These are phyloP conservation scores for Argentina anserina DNA, from an alignment of 306 rosid genomes.

Conservation along the genomic window DNA sequence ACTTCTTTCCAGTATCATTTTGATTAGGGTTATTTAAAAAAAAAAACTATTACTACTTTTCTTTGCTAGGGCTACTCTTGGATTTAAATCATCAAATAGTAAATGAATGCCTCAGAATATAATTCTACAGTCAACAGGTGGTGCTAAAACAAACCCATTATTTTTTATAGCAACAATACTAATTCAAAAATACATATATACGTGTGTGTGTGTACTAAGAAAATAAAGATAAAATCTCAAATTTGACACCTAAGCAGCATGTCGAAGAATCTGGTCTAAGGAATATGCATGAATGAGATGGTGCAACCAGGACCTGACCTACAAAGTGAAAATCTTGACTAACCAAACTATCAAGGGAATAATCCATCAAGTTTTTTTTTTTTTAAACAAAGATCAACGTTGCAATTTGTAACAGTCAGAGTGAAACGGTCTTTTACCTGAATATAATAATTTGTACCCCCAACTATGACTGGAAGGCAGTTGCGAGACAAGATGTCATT, in stretches of 20 bases:
- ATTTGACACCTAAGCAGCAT: not conserved
- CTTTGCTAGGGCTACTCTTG: not conserved
- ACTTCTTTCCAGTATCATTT: not conserved
- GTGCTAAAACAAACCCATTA: not conserved
- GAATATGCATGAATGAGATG: conserved; percentile 5
- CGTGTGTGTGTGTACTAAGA: too few species aligned
- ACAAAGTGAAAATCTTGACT: not conserved
- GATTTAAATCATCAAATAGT: not conserved
- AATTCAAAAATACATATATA: too few species aligned
- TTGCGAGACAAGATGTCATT: conserved; percentile 61
- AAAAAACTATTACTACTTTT: not conserved
- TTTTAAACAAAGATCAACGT: too few species aligned
- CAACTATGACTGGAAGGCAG: conserved; percentile 74
- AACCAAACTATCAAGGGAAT: not conserved
- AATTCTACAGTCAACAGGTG: not conserved
- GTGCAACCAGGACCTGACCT: not conserved
- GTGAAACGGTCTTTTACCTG: conserved; percentile 46
- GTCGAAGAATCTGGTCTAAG: not conserved
- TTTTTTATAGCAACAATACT: too few species aligned
- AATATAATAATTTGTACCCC: conserved; percentile 94
- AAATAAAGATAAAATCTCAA: not conserved
- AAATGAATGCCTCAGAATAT: not conserved
- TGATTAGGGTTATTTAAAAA: not conserved
- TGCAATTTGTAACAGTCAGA: too few species aligned
- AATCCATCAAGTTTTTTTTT: not conserved